Conservation (phyloP, 306 rosid species). For the Malus orientalis region DNA sequence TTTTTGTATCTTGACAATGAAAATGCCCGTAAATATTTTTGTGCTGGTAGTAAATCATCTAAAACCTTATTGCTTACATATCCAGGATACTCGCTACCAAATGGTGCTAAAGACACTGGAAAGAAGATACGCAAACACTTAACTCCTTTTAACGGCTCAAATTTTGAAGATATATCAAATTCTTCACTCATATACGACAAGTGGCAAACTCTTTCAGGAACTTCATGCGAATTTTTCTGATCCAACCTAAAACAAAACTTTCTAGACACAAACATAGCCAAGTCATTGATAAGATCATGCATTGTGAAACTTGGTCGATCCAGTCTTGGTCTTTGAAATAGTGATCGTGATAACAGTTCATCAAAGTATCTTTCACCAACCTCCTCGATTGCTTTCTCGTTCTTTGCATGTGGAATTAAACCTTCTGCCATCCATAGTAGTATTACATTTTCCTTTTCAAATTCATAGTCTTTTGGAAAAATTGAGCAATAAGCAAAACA, state of each 20-base stretch:
- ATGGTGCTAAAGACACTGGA: too few species aligned
- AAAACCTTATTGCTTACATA: too few species aligned
- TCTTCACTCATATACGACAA: background rate
- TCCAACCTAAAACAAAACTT: background rate
- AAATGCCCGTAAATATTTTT: too few species aligned
- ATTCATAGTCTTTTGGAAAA: conserved; percentile 1
- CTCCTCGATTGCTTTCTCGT: background rate
- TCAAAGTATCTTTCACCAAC: conserved; percentile 1
- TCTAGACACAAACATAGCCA: background rate
- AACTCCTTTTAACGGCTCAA: background rate
- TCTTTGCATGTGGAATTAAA: background rate
- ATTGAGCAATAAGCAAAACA: conserved; percentile 11
- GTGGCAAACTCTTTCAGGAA: background rate
- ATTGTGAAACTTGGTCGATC: background rate
- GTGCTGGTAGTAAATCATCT: too few species aligned
- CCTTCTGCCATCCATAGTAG: conserved; percentile 13
- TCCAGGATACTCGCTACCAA: too few species aligned
- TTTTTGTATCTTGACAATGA: too few species aligned
- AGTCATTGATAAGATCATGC: background rate
- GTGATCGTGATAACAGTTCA: background rate
- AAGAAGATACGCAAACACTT: background rate
- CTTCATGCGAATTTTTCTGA: background rate
- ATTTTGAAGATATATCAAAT: background rate
- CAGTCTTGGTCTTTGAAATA: background rate
- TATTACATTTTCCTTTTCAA: background rate